A percentile compares a stretch with the other conserved stretches of the same genome.
Evolutionary conservation across 495 filamentous ascomycete genomes (phyloP).

Genomic region (Podospora sp.): DNA sequence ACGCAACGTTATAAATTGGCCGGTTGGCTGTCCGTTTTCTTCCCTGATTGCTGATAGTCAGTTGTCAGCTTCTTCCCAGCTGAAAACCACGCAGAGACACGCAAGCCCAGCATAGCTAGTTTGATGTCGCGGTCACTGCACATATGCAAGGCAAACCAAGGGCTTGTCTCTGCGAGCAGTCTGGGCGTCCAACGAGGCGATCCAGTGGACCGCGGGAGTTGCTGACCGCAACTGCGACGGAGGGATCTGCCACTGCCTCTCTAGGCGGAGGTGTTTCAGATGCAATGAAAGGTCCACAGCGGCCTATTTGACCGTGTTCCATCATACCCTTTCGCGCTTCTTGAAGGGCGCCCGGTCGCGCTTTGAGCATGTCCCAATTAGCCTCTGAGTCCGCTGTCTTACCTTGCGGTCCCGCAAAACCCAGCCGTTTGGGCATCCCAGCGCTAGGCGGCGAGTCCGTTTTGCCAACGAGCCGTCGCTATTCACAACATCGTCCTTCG

Average conservation of each 20-base stretch:
- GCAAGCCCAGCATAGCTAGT: conserved; percentile 9
- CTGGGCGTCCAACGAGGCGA: neutral
- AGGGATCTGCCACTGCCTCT: conserved; percentile 2
- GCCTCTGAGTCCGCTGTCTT: conserved; percentile 7
- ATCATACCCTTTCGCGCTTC: conserved; percentile 9
- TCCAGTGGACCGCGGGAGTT: neutral
- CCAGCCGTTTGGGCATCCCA: neutral
- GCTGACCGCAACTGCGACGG: conserved; percentile 6
- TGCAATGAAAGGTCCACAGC: conserved; percentile 8
- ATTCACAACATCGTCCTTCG: neutral
- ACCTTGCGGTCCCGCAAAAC: neutral
- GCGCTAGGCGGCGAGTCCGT: neutral
- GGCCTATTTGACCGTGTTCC: conserved; percentile 19
- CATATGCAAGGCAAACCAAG: conserved; percentile 9
- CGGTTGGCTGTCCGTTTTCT: neutral
- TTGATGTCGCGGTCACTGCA: conserved; percentile 2
- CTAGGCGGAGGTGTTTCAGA: conserved; percentile 21
- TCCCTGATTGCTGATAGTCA: neutral
- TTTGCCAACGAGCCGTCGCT: neutral
- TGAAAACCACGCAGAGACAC: conserved; percentile 6
- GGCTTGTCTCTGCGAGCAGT: conserved; percentile 4
- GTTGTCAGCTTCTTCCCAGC: neutral
- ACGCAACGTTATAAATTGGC: conserved; percentile 3
- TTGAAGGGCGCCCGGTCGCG: conserved; percentile 1
- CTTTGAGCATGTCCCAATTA: conserved; percentile 15